phyloP scores from a whole-genome alignment of 1,284 basidiomycete genomes.

The Apiotrichum sp. region DNA sequence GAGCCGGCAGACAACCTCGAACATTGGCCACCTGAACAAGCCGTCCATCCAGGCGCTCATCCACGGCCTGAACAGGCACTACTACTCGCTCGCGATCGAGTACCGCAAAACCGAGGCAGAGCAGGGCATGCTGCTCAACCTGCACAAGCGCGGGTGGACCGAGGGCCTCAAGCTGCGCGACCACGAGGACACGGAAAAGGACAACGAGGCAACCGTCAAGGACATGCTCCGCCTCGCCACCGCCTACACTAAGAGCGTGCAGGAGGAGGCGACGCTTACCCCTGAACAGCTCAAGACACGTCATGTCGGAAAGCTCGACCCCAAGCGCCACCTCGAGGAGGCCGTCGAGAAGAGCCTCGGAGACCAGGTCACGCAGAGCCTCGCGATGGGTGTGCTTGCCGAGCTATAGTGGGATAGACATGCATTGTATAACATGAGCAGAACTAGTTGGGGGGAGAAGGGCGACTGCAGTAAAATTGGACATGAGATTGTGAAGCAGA shows the following conservation, averaged over 20 bases:
- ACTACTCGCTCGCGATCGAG: slow-evolving; percentile 90
- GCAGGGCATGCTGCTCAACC: slow-evolving; percentile 95
- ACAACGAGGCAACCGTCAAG: slow-evolving; percentile 88
- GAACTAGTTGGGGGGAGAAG: too few species aligned
- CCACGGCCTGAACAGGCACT: slow-evolving; percentile 91
- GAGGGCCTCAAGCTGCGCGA: slow-evolving; percentile 85
- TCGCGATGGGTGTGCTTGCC: slow-evolving; percentile 84
- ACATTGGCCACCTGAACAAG: slow-evolving; percentile 98
- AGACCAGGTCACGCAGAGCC: slow-evolving; percentile 87
- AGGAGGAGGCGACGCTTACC: slow-evolving; percentile 88
- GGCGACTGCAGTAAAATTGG: too few species aligned
- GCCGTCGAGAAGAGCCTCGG: slow-evolving; percentile 95
- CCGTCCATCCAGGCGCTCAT: slow-evolving; percentile 95
- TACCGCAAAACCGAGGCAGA: slow-evolving; percentile 96
- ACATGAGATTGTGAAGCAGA: too few species aligned
- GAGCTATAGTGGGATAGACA: slow-evolving; percentile 55
- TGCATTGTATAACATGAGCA: slow-evolving; percentile 20
- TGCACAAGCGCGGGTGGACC: slow-evolving; percentile 97
- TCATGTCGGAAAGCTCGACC: slow-evolving; percentile 96
- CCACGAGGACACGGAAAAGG: slow-evolving; percentile 76
- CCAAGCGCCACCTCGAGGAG: slow-evolving; percentile 92
- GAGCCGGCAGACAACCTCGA: slow-evolving; percentile 93
- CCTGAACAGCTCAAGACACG: slow-evolving; percentile 87
- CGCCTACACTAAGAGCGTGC: slow-evolving; percentile 91
- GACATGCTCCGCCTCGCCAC: slow-evolving; percentile 85